phyloP scores from a whole-genome alignment of 352 stramenopile species.

The Aphanomyces cochlioides region DNA sequence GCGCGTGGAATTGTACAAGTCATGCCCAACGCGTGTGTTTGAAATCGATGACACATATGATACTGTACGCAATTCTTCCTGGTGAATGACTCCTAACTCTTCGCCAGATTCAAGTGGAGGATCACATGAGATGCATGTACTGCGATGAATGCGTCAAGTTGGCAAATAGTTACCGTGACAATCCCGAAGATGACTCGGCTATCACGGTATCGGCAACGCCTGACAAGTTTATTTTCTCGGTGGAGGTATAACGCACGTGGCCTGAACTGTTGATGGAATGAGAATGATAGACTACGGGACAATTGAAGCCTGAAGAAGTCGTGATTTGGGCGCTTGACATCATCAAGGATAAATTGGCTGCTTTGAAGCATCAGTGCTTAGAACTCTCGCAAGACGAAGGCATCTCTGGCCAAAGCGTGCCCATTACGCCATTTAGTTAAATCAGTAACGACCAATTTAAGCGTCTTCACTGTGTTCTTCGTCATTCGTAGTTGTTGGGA shows the following conservation, averaged over 20 bases:
- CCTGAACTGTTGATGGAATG: not conserved
- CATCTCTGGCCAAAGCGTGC: constrained; percentile 38
- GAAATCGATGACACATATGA: constrained; percentile 91
- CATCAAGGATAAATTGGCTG: constrained; percentile 82
- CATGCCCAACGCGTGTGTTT: constrained; percentile 92
- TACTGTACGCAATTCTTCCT: constrained; percentile 37
- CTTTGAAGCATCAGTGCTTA: constrained; percentile 81
- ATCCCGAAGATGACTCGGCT: constrained; percentile 93
- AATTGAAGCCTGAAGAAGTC: constrained; percentile 79
- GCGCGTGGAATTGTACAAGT: constrained; percentile 93
- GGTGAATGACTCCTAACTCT: too few species aligned
- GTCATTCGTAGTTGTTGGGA: too few species aligned
- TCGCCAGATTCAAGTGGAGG: constrained; percentile 52
- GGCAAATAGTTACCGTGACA: constrained; percentile 91
- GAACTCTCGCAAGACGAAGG: constrained; percentile 81
- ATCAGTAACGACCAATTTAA: not conserved
- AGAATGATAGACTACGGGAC: constrained; percentile 61
- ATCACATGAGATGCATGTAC: constrained; percentile 89
- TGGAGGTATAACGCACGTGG: constrained; percentile 66
- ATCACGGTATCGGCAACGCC: constrained; percentile 84
- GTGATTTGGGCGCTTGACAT: constrained; percentile 83
- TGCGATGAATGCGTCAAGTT: constrained; percentile 94
- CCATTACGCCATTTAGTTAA: constrained; percentile 83
- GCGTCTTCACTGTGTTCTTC: too few species aligned
- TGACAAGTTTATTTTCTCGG: constrained; percentile 95